Conservation (phyloP, 805 yeast species). For the Wickerhamiella galacta region DNA sequence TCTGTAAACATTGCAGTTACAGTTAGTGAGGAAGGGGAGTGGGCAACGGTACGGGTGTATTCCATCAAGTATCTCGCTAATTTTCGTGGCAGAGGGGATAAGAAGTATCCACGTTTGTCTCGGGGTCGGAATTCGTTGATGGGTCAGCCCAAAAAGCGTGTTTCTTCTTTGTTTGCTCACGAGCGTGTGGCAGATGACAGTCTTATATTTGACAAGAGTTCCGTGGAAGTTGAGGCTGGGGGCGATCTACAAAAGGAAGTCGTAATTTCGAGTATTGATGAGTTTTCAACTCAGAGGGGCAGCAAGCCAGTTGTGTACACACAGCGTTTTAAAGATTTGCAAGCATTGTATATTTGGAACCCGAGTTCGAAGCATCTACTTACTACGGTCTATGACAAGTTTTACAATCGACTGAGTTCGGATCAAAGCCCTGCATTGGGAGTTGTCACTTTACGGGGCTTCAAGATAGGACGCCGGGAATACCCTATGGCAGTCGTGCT, state of each 20-base stretch:
- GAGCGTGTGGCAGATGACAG: constrained; percentile 6
- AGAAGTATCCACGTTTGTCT: not conserved
- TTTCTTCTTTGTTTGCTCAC: not conserved
- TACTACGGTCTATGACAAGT: not conserved
- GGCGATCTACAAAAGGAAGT: constrained; percentile 5
- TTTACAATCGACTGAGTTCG: not conserved
- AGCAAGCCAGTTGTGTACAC: not conserved
- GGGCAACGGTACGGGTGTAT: constrained; percentile 39
- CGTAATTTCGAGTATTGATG: not conserved
- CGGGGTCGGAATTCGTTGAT: not conserved
- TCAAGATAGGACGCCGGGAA: not conserved
- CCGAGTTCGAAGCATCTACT: not conserved
- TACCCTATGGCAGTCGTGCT: constrained; percentile 1
- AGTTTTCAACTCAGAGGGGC: no score
- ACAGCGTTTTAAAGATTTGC: constrained; percentile 3
- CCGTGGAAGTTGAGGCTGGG: constrained; percentile 2
- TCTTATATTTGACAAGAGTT: constrained; percentile 2
- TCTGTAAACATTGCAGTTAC: constrained; percentile 41
- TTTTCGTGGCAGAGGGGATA: not conserved
- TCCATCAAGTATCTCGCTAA: constrained; percentile 32
- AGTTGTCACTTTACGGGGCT: constrained; percentile 1
- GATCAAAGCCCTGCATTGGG: not conserved
- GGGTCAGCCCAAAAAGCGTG: not conserved
- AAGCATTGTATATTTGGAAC: constrained; percentile 3
- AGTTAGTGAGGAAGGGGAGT: constrained; percentile 26